A percentile compares a stretch with the other conserved stretches of the same genome.
Conservation (phyloP, 2,329 filamentous ascomycete species). For the Xylariaceae sp. region DNA sequence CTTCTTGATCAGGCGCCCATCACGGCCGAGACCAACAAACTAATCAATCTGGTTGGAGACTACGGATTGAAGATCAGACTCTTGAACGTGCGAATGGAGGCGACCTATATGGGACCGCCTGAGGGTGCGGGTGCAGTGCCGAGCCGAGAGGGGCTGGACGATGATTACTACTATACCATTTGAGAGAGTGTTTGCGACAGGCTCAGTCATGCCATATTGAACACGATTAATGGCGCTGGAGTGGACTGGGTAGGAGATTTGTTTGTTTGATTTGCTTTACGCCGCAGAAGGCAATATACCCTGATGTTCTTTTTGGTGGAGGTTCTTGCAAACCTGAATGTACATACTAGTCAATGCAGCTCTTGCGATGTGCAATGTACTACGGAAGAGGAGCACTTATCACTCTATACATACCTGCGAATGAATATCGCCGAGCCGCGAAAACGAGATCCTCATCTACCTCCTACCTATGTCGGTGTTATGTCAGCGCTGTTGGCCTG, state of each 20-base stretch:
- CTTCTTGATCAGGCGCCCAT: constrained; percentile 92
- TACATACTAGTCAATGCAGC: constrained; percentile 1
- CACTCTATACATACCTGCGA: too few species aligned
- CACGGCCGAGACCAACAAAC: constrained; percentile 90
- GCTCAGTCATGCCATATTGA: not conserved
- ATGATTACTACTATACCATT: constrained; percentile 89
- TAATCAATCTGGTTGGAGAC: constrained; percentile 79
- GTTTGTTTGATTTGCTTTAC: constrained; percentile 8
- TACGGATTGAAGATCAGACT: constrained; percentile 91
- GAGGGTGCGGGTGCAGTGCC: constrained; percentile 74
- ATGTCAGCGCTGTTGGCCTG: too few species aligned
- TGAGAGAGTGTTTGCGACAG: constrained; percentile 27
- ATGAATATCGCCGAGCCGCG: too few species aligned
- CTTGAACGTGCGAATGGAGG: constrained; percentile 86
- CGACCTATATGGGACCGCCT: constrained; percentile 60
- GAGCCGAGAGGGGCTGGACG: constrained; percentile 77
- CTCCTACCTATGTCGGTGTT: too few species aligned
- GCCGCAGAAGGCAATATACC: constrained; percentile 14
- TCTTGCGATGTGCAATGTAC: too few species aligned
- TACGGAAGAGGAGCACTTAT: too few species aligned
- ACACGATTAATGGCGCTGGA: not conserved
- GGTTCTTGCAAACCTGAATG: too few species aligned
- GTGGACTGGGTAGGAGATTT: not conserved
- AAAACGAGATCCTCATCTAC: too few species aligned
- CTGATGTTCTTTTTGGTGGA: constrained; percentile 4